A percentile compares a stretch with the other conserved stretches of the same genome.
phyloP scores from a whole-genome alignment of 768 basidiomycete species.

The Phanerochaete carnosa region DNA sequence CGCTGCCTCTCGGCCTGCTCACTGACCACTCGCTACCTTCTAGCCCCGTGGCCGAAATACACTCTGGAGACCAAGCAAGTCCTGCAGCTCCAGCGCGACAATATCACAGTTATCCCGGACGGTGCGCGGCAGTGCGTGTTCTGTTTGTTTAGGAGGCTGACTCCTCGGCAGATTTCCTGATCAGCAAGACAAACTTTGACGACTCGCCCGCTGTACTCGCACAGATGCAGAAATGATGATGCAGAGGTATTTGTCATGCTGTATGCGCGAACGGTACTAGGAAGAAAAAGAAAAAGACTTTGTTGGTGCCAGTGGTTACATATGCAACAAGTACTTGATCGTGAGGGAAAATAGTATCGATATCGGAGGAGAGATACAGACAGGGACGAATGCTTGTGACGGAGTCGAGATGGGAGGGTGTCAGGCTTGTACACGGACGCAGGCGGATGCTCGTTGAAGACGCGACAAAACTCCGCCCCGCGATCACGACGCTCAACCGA shows the following conservation, averaged over 20 bases:
- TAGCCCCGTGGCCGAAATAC: constrained; percentile 48
- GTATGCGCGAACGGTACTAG: background rate
- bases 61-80: constrained; percentile 31
- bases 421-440: constrained; percentile 42
- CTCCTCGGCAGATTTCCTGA: constrained; percentile 35
- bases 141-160: background rate
- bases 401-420: constrained; percentile 4
- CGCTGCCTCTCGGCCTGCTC: constrained; percentile 17
- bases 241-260: too few relatives aligned
- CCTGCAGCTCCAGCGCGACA: constrained; percentile 48
- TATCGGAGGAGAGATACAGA: background rate
- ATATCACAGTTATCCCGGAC: constrained; percentile 52
- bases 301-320: background rate
- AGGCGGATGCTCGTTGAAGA: constrained; percentile 11
- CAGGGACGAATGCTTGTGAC: background rate
- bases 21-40: background rate
- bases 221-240: constrained; percentile 43
- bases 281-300: background rate
- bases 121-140: constrained; percentile 29
- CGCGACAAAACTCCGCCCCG: background rate
- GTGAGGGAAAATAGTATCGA: background rate
- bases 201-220: constrained; percentile 37
- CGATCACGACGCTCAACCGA: background rate
- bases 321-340: background rate
- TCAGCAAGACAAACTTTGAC: constrained; percentile 40